These are phyloP conservation scores for Begonia loranthoides DNA, from an alignment of 306 rosid genomes.

Conservation along the genomic window DNA sequence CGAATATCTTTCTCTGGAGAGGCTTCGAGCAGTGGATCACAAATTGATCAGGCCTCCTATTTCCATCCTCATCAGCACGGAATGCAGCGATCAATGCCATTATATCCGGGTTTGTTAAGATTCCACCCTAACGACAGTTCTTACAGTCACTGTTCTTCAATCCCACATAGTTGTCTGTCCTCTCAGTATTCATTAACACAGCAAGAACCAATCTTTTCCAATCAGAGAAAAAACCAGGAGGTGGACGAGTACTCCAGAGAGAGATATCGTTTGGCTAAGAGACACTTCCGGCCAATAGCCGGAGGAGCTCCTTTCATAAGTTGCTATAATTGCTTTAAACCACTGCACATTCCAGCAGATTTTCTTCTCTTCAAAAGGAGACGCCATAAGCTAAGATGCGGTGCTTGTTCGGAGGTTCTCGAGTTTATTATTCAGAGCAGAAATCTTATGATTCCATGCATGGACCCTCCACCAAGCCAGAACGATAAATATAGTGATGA, in stretches of 20 bases:
- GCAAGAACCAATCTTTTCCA: conserved; percentile 27
- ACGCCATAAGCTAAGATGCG: conserved; percentile 54
- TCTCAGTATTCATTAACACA: conserved; percentile 17
- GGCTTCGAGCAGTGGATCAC: conserved; percentile 33
- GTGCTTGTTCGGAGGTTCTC: conserved; percentile 69
- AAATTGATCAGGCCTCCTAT: conserved; percentile 26
- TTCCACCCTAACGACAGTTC: conserved; percentile 19
- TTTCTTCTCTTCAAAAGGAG: conserved; percentile 51
- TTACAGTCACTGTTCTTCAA: conserved; percentile 29
- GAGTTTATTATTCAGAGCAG: conserved; percentile 47
- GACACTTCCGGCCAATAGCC: conserved; percentile 61
- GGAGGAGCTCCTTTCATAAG: conserved; percentile 82
- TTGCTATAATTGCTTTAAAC: conserved; percentile 52
- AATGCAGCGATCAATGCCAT: conserved; percentile 34
- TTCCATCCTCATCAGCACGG: conserved; percentile 27
- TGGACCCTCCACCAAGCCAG: conserved; percentile 36
- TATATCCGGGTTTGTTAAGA: conserved; percentile 25
- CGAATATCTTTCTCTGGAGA: conserved; percentile 57
- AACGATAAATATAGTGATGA: conserved; percentile 14
- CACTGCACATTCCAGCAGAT: conserved; percentile 67
- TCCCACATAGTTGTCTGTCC: conserved; percentile 25
- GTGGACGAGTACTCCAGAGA: conserved; percentile 31
- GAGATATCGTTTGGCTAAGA: conserved; percentile 32
- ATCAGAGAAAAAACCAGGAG: conserved; percentile 23
- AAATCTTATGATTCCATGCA: conserved; percentile 37